Evolutionary conservation across 1,284 basidiomycete species (phyloP).

Genomic region (Uromyces viciae-fabae): DNA sequence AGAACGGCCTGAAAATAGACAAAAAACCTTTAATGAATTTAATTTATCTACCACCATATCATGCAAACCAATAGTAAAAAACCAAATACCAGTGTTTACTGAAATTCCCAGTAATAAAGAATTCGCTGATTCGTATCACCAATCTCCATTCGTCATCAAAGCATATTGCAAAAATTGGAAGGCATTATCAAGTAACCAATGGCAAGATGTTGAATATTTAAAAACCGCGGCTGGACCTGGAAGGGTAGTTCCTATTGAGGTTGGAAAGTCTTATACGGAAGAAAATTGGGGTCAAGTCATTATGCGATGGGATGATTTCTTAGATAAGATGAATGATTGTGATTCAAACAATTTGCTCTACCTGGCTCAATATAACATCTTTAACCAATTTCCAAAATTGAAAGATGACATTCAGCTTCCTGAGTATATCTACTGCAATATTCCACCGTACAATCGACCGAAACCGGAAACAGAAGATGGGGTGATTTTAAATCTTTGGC

Average conservation of each 20-base stretch:
- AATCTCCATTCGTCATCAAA: constrained; percentile 69
- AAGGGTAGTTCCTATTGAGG: constrained; percentile 81
- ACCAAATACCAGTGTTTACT: constrained; percentile 49
- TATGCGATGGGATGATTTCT: constrained; percentile 72
- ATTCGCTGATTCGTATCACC: constrained; percentile 59
- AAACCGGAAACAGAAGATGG: constrained; percentile 68
- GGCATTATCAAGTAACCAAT: constrained; percentile 65
- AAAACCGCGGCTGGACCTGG: constrained; percentile 67
- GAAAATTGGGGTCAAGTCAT: constrained; percentile 78
- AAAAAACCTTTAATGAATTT: background rate
- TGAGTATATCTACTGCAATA: constrained; percentile 76
- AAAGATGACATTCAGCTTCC: constrained; percentile 71
- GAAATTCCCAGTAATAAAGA: constrained; percentile 62
- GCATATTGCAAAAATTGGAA: constrained; percentile 65
- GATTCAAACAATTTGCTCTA: constrained; percentile 61
- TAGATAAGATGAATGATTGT: constrained; percentile 54
- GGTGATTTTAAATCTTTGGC: constrained; percentile 77
- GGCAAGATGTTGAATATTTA: constrained; percentile 70
- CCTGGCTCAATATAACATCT: constrained; percentile 82
- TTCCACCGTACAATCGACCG: constrained; percentile 55
- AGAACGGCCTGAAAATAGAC: background rate
- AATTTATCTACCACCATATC: too few relatives aligned
- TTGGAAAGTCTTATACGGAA: constrained; percentile 76
- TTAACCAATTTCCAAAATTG: constrained; percentile 76
- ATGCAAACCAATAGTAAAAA: background rate